A percentile compares a stretch with the other conserved stretches of the same genome.
Conservation (phyloP, 1,284 basidiomycete species). For the Dichomitus squalens region DNA sequence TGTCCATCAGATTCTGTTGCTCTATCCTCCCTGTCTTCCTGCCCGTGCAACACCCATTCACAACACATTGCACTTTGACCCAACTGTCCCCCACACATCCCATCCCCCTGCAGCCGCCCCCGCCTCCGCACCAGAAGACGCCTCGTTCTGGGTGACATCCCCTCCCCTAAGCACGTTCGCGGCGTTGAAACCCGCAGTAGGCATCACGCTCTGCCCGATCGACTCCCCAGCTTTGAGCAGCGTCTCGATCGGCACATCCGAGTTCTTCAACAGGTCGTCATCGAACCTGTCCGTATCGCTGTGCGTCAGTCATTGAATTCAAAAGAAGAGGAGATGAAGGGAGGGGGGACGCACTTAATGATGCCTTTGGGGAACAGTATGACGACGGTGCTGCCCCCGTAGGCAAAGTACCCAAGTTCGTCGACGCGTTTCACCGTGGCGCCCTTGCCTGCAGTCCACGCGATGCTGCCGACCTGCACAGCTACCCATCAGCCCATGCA, state of each 20-base stretch:
- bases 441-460: conserved; percentile 36
- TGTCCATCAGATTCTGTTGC: no score
- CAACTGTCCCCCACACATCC: no score
- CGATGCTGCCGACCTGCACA: conserved; percentile 24
- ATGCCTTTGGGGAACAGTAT: conserved; percentile 63
- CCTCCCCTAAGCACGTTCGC: no score
- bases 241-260: conserved; percentile 66
- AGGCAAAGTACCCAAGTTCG: conserved; percentile 67
- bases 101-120: no score
- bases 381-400: conserved; percentile 73
- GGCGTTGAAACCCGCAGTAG: no score
- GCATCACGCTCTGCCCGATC: conserved; percentile 11
- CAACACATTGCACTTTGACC: no score
- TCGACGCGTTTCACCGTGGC: conserved; percentile 50
- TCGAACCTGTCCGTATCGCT: conserved; percentile 56
- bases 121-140: no score
- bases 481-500: no score
- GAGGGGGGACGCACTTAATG: conserved; percentile 44
- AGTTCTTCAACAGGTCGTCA: conserved; percentile 64
- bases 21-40: no score
- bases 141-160: no score
- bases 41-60: no score
- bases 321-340: neutral
- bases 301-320: neutral
- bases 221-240: conserved; percentile 57